Evolutionary conservation across 1,284 basidiomycete genomes (phyloP).

Genomic region (Rugosomyces carneus): DNA sequence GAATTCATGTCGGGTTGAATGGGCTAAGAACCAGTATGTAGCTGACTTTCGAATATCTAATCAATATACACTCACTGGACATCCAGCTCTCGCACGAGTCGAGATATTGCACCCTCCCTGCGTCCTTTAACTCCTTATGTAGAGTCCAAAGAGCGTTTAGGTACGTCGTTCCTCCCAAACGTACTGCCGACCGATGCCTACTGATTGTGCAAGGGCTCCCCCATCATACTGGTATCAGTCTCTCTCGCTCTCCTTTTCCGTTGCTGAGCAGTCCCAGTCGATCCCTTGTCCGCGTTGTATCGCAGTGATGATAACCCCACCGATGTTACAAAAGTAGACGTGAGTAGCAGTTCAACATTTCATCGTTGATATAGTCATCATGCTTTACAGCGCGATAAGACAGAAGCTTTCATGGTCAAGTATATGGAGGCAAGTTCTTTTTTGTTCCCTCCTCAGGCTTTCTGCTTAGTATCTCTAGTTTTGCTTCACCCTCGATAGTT

Average conservation of each 20-base stretch:
- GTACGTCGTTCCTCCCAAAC: constrained; percentile 1
- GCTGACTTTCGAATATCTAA: not conserved
- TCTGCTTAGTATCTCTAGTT: constrained; percentile 22
- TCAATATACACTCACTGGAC: not conserved
- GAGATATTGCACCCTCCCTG: not conserved
- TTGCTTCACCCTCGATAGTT: constrained; percentile 25
- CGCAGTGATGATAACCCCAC: not conserved
- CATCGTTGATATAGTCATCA: too few species aligned
- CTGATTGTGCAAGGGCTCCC: not conserved
- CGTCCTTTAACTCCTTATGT: constrained; percentile 3
- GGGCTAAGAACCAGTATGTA: not conserved
- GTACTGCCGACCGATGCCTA: not conserved
- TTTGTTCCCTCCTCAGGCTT: not conserved
- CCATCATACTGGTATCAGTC: not conserved
- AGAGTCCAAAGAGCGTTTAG: constrained; percentile 6
- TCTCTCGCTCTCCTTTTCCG: too few species aligned
- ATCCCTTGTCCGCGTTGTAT: not conserved
- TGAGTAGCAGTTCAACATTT: constrained; percentile 10
- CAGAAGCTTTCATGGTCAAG: not conserved
- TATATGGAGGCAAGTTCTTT: constrained; percentile 25
- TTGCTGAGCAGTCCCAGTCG: constrained; percentile 6
- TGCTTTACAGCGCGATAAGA: too few species aligned
- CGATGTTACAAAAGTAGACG: constrained; percentile 2
- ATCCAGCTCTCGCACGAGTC: not conserved
- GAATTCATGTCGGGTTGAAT: not conserved